These are phyloP conservation scores for Murraya koenigii DNA, from an alignment of 345 rosid species.

Conservation along the genomic window DNA sequence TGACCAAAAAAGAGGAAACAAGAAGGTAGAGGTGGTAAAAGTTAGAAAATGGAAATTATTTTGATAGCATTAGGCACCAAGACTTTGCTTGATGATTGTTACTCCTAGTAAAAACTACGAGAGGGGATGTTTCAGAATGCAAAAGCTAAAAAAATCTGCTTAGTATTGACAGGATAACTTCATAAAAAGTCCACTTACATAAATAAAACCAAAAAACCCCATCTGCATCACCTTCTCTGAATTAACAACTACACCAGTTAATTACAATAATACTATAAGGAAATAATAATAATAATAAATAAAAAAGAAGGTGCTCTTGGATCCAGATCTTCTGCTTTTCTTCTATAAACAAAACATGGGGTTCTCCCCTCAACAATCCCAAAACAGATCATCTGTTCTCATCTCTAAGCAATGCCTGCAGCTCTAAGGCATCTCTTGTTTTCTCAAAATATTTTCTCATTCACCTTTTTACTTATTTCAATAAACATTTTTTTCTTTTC, in stretches of 20 bases:
- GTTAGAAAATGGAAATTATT: background rate
- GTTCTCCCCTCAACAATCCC: constrained; percentile 71
- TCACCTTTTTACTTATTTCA: constrained; percentile 39
- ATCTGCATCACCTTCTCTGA: constrained; percentile 35
- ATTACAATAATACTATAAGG: constrained; percentile 9
- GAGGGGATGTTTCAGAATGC: background rate
- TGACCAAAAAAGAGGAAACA: constrained; percentile 26
- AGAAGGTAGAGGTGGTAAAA: background rate
- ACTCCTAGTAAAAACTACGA: constrained; percentile 10
- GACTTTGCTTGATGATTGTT: background rate
- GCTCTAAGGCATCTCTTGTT: constrained; percentile 42
- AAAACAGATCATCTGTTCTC: constrained; percentile 42
- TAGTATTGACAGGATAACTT: constrained; percentile 13
- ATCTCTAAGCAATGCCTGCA: constrained; percentile 61
- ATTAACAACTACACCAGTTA: constrained; percentile 19
- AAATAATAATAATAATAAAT: background rate
- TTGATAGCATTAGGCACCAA: background rate
- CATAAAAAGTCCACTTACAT: background rate
- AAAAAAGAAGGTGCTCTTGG: constrained; percentile 39
- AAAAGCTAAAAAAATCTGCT: background rate
- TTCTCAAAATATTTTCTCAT: constrained; percentile 36
- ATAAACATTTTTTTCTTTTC: constrained; percentile 38
- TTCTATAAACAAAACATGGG: constrained; percentile 86
- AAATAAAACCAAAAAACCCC: constrained; percentile 19
- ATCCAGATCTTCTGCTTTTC: constrained; percentile 71